phyloP scores from a whole-genome alignment of 202 grass and related monocot species.

The Thinopyrum obtusiflorum region DNA sequence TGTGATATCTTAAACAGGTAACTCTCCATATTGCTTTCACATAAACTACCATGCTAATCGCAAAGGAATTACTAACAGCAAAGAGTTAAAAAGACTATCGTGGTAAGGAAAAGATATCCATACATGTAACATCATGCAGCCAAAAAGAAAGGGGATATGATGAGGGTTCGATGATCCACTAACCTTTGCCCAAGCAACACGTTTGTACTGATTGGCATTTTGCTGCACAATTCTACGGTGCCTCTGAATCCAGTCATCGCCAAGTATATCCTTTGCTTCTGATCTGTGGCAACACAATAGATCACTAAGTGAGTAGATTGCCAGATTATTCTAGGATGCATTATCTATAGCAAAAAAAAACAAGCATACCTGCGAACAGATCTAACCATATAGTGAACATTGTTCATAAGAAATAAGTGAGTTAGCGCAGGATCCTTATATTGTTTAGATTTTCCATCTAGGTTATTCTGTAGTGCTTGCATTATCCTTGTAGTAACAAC shows the following conservation, averaged over 20 bases:
- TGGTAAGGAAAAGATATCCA: not conserved
- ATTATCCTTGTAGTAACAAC: slow-evolving; percentile 91
- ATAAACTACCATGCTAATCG: slow-evolving; percentile 4
- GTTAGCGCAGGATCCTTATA: slow-evolving; percentile 88
- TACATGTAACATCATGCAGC: not conserved
- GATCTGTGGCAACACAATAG: slow-evolving; percentile 53
- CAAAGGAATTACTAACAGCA: not conserved
- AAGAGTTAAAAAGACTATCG: not conserved
- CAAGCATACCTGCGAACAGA: slow-evolving; percentile 82
- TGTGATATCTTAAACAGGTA: slow-evolving; percentile 11
- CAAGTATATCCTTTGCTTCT: slow-evolving; percentile 96
- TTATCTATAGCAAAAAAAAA: not conserved
- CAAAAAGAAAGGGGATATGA: slow-evolving; percentile 1
- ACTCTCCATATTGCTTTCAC: not conserved
- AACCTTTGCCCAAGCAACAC: slow-evolving; percentile 98
- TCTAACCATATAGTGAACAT: slow-evolving; percentile 95
- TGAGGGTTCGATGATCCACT: slow-evolving; percentile 3
- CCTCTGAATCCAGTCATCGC: slow-evolving; percentile 98
- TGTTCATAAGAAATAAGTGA: slow-evolving; percentile 95
- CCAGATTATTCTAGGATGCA: not conserved
- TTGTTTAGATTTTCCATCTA: slow-evolving; percentile 92
- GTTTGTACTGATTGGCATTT: slow-evolving; percentile 97
- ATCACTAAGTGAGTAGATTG: not conserved
- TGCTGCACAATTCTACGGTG: slow-evolving; percentile 95
- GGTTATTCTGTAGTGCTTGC: slow-evolving; percentile 94